phyloP scores from a whole-genome alignment of 2,329 filamentous ascomycete species.

The Penicillium sp. region DNA sequence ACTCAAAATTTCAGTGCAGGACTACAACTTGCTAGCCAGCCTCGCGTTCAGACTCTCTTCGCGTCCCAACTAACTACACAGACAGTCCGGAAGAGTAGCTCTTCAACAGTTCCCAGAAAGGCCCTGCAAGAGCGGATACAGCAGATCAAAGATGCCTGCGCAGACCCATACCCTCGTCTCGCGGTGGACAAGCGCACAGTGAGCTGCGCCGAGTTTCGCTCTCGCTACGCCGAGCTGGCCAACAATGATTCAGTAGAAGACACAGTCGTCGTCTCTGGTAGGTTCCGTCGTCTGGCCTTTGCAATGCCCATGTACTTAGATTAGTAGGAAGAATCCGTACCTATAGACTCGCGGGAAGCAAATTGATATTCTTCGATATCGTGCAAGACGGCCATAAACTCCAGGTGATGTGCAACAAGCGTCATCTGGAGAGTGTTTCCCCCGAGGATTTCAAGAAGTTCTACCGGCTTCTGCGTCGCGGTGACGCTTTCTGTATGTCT shows the following conservation, averaged over 20 bases:
- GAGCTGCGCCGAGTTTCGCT: constrained; percentile 37
- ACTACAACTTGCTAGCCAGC: constrained; percentile 13
- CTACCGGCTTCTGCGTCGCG: constrained; percentile 65
- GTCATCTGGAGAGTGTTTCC: constrained; percentile 38
- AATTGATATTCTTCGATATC: constrained; percentile 81
- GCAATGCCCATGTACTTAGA: constrained; percentile 38
- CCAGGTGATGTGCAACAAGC: constrained; percentile 72
- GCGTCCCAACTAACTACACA: constrained; percentile 21
- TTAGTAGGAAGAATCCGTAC: constrained; percentile 68
- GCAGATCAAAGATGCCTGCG: constrained; percentile 34
- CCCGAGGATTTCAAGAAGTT: constrained; percentile 55
- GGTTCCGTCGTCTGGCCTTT: constrained; percentile 26
- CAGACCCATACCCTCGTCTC: constrained; percentile 41
- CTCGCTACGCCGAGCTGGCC: constrained; percentile 36
- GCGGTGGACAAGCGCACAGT: constrained; percentile 29
- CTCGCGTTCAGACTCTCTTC: constrained; percentile 7
- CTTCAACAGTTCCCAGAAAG: constrained; percentile 31
- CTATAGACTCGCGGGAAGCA: constrained; percentile 67
- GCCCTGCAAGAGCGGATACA: constrained; percentile 38
- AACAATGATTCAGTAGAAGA: constrained; percentile 42
- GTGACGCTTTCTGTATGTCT: constrained; percentile 76
- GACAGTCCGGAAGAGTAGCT: constrained; percentile 25
- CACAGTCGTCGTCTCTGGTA: constrained; percentile 44
- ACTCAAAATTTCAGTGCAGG: constrained; percentile 28
- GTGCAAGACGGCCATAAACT: constrained; percentile 66